A percentile compares a stretch with the other conserved stretches of the same genome.
These are phyloP conservation scores for Quercus lobata DNA, from an alignment of 331 rosid species.

Conservation along the genomic window DNA sequence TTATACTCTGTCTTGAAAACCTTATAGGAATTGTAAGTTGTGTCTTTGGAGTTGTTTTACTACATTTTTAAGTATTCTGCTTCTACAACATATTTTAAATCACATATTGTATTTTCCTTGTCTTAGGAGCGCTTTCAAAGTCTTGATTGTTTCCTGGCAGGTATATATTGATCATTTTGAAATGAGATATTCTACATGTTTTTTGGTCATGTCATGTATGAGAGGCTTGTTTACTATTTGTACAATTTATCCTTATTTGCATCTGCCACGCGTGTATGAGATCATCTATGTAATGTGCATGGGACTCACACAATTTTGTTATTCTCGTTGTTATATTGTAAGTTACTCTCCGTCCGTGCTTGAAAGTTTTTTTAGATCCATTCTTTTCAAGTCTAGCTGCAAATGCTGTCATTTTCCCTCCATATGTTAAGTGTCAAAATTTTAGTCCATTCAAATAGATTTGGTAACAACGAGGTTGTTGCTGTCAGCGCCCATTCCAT, in stretches of 20 bases:
- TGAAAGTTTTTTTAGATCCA: not conserved
- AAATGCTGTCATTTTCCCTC: conserved; percentile 11
- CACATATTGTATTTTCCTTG: conserved; percentile 15
- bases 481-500: not conserved
- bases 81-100: not conserved
- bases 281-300: not conserved
- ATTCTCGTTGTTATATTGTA: not conserved
- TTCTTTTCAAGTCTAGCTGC: not conserved
- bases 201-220: conserved; percentile 8
- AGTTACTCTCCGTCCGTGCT: not conserved
- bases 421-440: not conserved
- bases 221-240: conserved; percentile 3
- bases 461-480: not conserved
- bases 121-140: conserved; percentile 85
- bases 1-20: conserved; percentile 83
- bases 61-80: not conserved
- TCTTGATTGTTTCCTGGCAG: conserved; percentile 99
- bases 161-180: conserved; percentile 36
- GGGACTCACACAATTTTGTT: not conserved
- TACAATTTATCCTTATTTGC: not conserved
- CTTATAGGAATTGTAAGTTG: conserved; percentile 76
- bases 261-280: not conserved
- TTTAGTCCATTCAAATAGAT: not conserved
- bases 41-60: not conserved
- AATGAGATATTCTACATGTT: conserved; percentile 1